Percentiles rank a stretch among this genome's conserved stretches.
Evolutionary conservation across 345 rosid genomes (phyloP).

Genomic region (Pugionium cornutum): DNA sequence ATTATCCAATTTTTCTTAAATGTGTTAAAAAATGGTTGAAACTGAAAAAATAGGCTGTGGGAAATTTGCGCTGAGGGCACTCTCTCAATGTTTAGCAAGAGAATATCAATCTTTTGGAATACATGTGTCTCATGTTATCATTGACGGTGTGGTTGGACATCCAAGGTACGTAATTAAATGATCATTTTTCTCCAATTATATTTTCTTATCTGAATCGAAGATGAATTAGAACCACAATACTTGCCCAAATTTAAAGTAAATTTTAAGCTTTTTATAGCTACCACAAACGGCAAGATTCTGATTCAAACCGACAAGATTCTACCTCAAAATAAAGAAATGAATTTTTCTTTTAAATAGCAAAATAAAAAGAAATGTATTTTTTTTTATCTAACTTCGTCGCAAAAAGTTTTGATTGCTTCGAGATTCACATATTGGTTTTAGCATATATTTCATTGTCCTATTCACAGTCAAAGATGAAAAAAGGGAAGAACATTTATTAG

Average conservation of each 20-base stretch:
- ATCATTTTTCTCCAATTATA: not conserved
- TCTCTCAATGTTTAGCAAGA: conserved; percentile 79
- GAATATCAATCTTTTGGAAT: conserved; percentile 80
- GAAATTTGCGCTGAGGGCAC: conserved; percentile 83
- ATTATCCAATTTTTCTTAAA: not conserved
- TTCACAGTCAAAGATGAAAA: conserved; percentile 25
- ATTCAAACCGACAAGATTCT: conserved; percentile 34
- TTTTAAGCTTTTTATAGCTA: conserved; percentile 32
- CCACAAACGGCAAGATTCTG: conserved; percentile 41
- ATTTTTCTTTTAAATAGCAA: not conserved
- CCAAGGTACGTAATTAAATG: conserved; percentile 49
- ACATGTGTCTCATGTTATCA: conserved; percentile 85
- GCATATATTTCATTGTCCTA: not conserved
- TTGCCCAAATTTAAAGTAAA: not conserved
- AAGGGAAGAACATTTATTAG: conserved; percentile 2
- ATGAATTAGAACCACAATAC: conserved; percentile 27
- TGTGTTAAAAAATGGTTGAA: not conserved
- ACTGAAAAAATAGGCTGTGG: conserved; percentile 62
- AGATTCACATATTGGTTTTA: not conserved
- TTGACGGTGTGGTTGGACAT: conserved; percentile 78
- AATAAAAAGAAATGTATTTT: not conserved
- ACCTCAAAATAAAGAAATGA: not conserved
- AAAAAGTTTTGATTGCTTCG: not conserved
- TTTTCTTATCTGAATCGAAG: not conserved
- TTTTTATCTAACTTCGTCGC: not conserved